Evolutionary conservation across 2,329 filamentous ascomycete species (phyloP), one percentile per base, ranked within the genome.

Genomic region (Microsporum canis): DNA sequence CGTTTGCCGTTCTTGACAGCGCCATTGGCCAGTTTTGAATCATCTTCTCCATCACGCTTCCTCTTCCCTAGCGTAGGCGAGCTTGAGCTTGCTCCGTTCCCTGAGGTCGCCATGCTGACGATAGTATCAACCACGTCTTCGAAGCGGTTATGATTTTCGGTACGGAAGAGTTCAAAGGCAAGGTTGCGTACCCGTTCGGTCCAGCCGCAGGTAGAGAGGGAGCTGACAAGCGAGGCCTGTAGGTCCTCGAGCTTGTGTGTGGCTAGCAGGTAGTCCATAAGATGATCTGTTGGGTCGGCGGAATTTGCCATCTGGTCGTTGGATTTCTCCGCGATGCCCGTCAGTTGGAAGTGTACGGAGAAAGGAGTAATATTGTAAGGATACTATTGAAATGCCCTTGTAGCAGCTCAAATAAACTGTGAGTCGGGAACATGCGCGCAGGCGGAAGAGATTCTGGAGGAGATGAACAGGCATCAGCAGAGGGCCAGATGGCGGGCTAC

Each of bases 161-260:
- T 80, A 65, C 82, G 80, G 60, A 85, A 78, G 45, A 85, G 76
- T 61, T 80, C 75, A 55, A 79, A 78, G 17, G 82, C 76, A 63
- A 85, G 79, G 55, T 73, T 74, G 61, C 79, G 79, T 63, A 86
- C 75, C 33, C 76, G 76, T 66, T 82, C 77, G 47, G 80, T 80
- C 82, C 83, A 86, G 66, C 82, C 82, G n/a, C 75, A 72, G 59
- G 80, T 76, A 66, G 82, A 79, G 8, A 85, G 77, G 27, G 79
- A 77, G 67, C 82, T 77, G 62, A 79, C 75, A 31, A 86, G 76
- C 1, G 78, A 76, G 41, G 73, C 67, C 67, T 84, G 81, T 49
- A 86, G 81, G 67, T 79, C 78, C 67, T 78, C 77, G 65, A 85
- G 79, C 60, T 79, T 77, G 67, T 75, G 73, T 38, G 75, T 75